Percentiles rank a stretch among this genome's conserved stretches.
These are phyloP conservation scores for Selaginella moellendorffii DNA, from an alignment of 75 land plant species.

Conservation along the genomic window DNA sequence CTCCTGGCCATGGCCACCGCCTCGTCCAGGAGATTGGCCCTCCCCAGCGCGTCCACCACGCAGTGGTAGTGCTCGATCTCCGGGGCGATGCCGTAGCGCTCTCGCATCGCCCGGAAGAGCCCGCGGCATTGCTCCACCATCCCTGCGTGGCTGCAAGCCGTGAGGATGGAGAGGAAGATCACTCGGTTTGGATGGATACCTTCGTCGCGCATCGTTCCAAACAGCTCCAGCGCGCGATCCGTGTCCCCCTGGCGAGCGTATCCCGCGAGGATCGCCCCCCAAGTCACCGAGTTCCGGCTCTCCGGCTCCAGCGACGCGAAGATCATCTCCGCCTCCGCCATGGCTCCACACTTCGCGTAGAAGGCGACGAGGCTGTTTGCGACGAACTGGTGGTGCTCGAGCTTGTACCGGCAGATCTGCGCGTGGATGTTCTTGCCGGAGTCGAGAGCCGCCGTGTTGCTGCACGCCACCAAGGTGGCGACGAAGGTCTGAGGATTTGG, in stretches of 20 bases:
- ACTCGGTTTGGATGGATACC: background rate
- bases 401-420: slow-evolving; percentile 1
- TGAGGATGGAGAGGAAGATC: background rate
- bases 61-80: no score
- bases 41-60: no score
- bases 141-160: no score
- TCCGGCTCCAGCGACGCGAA: slow-evolving; percentile 14
- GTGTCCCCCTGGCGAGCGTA: background rate
- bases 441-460: slow-evolving; percentile 4
- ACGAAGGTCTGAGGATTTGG: slow-evolving; percentile 16
- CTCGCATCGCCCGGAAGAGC: no score
- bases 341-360: slow-evolving; percentile 27
- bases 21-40: no score
- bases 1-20: no score
- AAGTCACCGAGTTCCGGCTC: background rate
- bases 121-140: background rate
- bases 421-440: slow-evolving; percentile 19
- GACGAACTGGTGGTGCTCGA: slow-evolving; percentile 10
- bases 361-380: slow-evolving; percentile 24
- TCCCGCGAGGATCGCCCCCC: slow-evolving; percentile 5
- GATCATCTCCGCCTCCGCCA: slow-evolving; percentile 13
- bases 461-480: slow-evolving; percentile 13
- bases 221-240: background rate
- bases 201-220: background rate
- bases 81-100: no score